Evolutionary conservation across 2,329 filamentous ascomycete species (phyloP).

Genomic region (Zymoseptoria pseudotritici): DNA sequence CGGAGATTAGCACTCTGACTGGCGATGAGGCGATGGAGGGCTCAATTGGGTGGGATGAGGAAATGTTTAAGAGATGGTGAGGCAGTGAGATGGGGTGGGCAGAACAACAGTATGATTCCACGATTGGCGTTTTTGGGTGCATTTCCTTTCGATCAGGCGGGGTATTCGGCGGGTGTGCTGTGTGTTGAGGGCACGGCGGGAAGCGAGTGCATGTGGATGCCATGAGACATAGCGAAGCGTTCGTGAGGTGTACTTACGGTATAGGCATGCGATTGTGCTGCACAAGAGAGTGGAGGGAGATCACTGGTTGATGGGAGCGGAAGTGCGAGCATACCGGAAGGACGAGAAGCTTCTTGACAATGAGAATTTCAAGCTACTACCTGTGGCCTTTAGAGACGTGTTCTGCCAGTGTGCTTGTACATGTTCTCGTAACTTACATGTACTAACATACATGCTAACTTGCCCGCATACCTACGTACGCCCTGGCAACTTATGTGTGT

Average conservation of each 20-base stretch:
- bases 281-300: background rate
- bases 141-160: background rate
- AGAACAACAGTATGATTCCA: background rate
- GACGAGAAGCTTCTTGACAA: background rate
- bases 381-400: no score
- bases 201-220: background rate
- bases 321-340: background rate
- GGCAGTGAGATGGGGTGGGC: background rate
- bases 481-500: no score
- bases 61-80: slow-evolving; percentile 19
- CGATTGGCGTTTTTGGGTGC: background rate
- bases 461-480: no score
- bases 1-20: slow-evolving; percentile 22
- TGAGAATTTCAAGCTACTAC: no score
- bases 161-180: background rate
- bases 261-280: background rate
- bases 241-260: background rate
- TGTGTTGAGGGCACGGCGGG: background rate
- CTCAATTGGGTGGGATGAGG: slow-evolving; percentile 27
- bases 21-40: slow-evolving; percentile 21
- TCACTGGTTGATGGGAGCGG: background rate
- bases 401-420: no score
- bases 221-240: background rate
- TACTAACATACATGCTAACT: no score
- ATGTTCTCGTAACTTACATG: no score